Conservation (phyloP, 768 basidiomycete genomes). For the Podaxis sp. region DNA sequence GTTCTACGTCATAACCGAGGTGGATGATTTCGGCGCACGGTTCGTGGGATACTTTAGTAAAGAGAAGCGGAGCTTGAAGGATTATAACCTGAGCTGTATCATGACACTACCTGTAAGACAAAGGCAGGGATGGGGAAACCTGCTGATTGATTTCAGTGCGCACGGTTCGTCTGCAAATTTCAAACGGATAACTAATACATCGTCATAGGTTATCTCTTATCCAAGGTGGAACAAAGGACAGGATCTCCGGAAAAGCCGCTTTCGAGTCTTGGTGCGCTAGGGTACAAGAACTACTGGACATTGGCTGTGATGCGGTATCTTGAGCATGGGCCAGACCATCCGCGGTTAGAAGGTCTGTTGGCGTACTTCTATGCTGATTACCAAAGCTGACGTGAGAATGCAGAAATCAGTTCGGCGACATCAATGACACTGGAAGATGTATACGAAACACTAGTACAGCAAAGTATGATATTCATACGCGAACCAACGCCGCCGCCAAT, state of each 20-base stretch:
- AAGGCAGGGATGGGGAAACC: slow-evolving; percentile 93
- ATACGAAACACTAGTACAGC: slow-evolving; percentile 64
- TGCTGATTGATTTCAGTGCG: slow-evolving; percentile 97
- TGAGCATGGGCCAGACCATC: slow-evolving; percentile 50
- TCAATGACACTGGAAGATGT: slow-evolving; percentile 92
- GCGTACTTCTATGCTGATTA: not conserved
- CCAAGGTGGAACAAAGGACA: slow-evolving; percentile 85
- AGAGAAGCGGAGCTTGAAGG: slow-evolving; percentile 94
- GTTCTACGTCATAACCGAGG: slow-evolving; percentile 96
- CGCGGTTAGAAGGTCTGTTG: slow-evolving; percentile 69
- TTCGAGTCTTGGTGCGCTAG: slow-evolving; percentile 85
- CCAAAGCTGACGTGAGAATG: not conserved
- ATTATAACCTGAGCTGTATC: slow-evolving; percentile 98
- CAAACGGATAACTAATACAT: not conserved
- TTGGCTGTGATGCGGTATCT: slow-evolving; percentile 79
- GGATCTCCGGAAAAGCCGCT: slow-evolving; percentile 97
- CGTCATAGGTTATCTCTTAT: slow-evolving; percentile 82
- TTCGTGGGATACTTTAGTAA: slow-evolving; percentile 99
- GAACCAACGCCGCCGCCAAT: slow-evolving; percentile 46
- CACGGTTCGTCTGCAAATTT: slow-evolving; percentile 15
- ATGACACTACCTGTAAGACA: slow-evolving; percentile 97
- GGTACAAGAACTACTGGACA: slow-evolving; percentile 97
- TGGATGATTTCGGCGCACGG: slow-evolving; percentile 83
- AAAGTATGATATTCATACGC: slow-evolving; percentile 66
- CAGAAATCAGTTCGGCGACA: slow-evolving; percentile 82